A percentile compares a stretch with the other conserved stretches of the same genome.
phyloP scores from a whole-genome alignment of 306 rosid species.

The Aeschynomene evenia region DNA sequence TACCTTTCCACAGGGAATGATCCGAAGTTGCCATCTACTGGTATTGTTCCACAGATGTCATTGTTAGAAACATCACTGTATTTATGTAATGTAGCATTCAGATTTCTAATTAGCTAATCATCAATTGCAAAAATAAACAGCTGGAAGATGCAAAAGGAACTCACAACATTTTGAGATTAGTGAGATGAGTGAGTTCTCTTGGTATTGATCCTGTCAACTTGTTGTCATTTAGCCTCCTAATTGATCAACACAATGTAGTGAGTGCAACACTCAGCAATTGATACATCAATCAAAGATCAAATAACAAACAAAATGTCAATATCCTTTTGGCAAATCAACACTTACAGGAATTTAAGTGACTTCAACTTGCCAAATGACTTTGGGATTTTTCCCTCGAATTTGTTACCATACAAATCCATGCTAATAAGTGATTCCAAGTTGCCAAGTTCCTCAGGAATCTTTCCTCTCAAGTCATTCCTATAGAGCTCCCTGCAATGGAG shows the following conservation, averaged over 20 bases:
- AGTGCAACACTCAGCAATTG: slow-evolving; percentile 5
- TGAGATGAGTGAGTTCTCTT: slow-evolving; percentile 69
- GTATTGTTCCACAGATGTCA: slow-evolving; percentile 89
- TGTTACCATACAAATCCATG: slow-evolving; percentile 89
- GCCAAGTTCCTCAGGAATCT: slow-evolving; percentile 76
- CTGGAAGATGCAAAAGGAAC: too few relatives aligned
- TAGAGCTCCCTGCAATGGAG: slow-evolving; percentile 88
- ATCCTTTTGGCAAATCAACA: slow-evolving; percentile 12
- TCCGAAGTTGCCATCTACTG: slow-evolving; percentile 87
- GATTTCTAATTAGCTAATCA: slow-evolving; percentile 1
- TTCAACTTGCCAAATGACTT: slow-evolving; percentile 75
- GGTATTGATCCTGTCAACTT: slow-evolving; percentile 83
- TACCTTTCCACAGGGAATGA: slow-evolving; percentile 82
- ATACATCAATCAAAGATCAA: slow-evolving; percentile 8
- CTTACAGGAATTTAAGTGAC: slow-evolving; percentile 90
- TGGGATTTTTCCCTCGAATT: slow-evolving; percentile 73
- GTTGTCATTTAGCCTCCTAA: slow-evolving; percentile 77
- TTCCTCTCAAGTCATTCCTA: slow-evolving; percentile 65
- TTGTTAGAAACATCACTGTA: slow-evolving; percentile 95
- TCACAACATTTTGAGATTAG: slow-evolving; percentile 80
- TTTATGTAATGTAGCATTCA: too few relatives aligned
- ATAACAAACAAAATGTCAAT: not conserved
- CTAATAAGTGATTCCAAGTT: slow-evolving; percentile 69
- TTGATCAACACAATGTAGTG: slow-evolving; percentile 14
- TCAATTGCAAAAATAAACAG: too few relatives aligned